These are phyloP conservation scores for Kazachstania sp. DNA, from an alignment of 1,139 yeast genomes.

Conservation along the genomic window DNA sequence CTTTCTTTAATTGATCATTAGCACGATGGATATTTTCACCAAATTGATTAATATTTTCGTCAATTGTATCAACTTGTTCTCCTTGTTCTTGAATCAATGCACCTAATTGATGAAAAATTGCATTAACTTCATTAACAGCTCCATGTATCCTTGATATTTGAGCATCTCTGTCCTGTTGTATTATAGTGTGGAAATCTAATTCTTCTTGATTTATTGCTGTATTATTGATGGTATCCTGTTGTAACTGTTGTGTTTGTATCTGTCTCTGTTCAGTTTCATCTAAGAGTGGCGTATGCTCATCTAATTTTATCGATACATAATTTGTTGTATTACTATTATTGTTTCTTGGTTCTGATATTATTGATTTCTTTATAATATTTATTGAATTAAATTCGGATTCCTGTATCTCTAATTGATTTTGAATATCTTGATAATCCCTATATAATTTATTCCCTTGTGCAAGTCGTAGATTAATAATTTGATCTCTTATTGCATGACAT, in stretches of 20 bases:
- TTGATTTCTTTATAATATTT: constrained; percentile 30
- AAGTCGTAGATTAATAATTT: constrained; percentile 3
- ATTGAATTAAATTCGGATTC: constrained; percentile 13
- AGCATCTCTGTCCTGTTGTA: constrained; percentile 64
- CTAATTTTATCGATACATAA: constrained; percentile 33
- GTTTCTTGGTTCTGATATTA: constrained; percentile 22
- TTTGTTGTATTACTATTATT: constrained; percentile 7
- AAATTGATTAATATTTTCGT: constrained; percentile 61
- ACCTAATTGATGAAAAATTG: constrained; percentile 75
- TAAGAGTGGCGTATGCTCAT: constrained; percentile 35
- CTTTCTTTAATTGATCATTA: constrained; percentile 56
- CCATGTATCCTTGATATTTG: constrained; percentile 66
- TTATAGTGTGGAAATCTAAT: constrained; percentile 58
- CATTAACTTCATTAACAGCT: constrained; percentile 75
- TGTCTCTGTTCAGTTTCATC: constrained; percentile 12
- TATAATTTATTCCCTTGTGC: constrained; percentile 29
- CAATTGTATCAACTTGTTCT: constrained; percentile 71
- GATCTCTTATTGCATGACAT: constrained; percentile 23
- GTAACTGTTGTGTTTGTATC: constrained; percentile 20
- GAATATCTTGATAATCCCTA: constrained; percentile 37
- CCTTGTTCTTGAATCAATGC: constrained; percentile 77
- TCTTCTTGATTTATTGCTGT: constrained; percentile 44
- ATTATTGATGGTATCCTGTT: constrained; percentile 29
- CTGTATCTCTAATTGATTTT: constrained; percentile 29
- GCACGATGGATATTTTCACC: constrained; percentile 68